Evolutionary conservation across 2,329 filamentous ascomycete species (phyloP).

Genomic region (Penicillium sp.): DNA sequence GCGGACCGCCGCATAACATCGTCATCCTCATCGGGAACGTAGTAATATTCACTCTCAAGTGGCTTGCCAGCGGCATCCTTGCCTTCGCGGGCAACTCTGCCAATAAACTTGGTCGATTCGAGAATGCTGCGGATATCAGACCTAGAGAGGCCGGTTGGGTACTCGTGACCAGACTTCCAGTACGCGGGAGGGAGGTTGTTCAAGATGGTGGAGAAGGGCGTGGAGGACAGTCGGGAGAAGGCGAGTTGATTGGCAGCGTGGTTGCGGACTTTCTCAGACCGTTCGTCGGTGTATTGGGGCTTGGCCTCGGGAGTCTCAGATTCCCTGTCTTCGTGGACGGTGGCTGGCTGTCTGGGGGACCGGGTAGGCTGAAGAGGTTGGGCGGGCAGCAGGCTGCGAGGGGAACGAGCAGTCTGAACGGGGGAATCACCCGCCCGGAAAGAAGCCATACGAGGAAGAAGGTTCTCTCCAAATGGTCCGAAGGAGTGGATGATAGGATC

Average conservation of each 20-base stretch:
- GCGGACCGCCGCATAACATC: conserved; percentile 76
- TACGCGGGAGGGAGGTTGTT: conserved; percentile 71
- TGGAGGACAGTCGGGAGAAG: conserved; percentile 87
- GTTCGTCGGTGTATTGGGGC: conserved; percentile 25
- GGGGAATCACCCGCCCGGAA: conserved; percentile 68
- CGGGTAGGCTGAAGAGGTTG: conserved; percentile 37
- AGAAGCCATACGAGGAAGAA: conserved; percentile 77
- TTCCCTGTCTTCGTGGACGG: conserved; percentile 21
- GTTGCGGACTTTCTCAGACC: conserved; percentile 54
- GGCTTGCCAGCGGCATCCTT: conserved; percentile 94
- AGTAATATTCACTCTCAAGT: conserved; percentile 96
- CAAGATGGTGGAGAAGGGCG: conserved; percentile 84
- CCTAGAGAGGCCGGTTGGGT: conserved; percentile 52
- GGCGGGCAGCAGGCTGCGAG: conserved; percentile 27
- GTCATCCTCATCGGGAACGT: conserved; percentile 80
- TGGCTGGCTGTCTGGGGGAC: conserved; percentile 29
- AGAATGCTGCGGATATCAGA: conserved; percentile 69
- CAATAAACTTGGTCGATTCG: conserved; percentile 73
- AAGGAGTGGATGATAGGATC: conserved; percentile 92
- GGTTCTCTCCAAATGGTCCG: conserved; percentile 81
- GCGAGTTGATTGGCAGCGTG: conserved; percentile 95
- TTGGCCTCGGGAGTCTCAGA: conserved; percentile 20
- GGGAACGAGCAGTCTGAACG: conserved; percentile 41
- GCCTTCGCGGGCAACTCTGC: conserved; percentile 82
- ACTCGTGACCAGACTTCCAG: conserved; percentile 51